A percentile compares a stretch with the other conserved stretches of the same genome.
Conservation (phyloP, 495 filamentous ascomycete species). For the Annulohypoxylon stygium region DNA sequence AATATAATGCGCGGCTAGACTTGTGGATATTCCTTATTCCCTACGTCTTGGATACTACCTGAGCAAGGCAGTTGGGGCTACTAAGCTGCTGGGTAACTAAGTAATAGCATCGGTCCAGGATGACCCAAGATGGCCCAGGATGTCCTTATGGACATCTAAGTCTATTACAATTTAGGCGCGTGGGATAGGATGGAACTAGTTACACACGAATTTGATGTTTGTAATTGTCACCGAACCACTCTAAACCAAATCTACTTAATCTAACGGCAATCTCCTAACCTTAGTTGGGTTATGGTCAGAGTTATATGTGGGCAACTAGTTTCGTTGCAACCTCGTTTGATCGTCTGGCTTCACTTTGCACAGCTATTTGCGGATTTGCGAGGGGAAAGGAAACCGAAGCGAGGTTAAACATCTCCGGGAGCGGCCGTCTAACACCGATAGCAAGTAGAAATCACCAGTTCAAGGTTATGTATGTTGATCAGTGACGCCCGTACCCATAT, state of each 20-base stretch:
- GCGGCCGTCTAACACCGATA: constrained; percentile 8
- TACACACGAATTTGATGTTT: constrained; percentile 40
- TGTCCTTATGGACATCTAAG: constrained; percentile 13
- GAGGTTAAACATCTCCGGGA: constrained; percentile 1
- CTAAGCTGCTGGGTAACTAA: background rate
- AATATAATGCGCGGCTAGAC: constrained; percentile 24
- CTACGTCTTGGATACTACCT: constrained; percentile 19
- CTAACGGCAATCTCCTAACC: constrained; percentile 32
- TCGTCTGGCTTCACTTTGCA: background rate
- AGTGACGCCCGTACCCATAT: constrained; percentile 38
- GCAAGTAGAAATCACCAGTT: constrained; percentile 27
- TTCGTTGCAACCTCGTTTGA: constrained; percentile 13
- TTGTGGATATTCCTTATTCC: constrained; percentile 28
- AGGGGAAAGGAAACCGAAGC: background rate
- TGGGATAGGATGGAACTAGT: constrained; percentile 36
- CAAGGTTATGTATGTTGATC: constrained; percentile 26
- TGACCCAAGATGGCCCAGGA: constrained; percentile 4
- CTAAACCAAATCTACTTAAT: constrained; percentile 12
- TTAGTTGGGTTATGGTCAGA: constrained; percentile 10
- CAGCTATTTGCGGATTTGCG: background rate
- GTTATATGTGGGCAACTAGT: constrained; percentile 20
- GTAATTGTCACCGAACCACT: constrained; percentile 32
- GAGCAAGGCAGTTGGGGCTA: constrained; percentile 14
- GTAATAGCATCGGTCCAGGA: too few relatives aligned
- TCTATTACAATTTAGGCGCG: constrained; percentile 39